Evolutionary conservation across 2,329 filamentous ascomycete species (phyloP).

Genomic region (Neurospora crassa): DNA sequence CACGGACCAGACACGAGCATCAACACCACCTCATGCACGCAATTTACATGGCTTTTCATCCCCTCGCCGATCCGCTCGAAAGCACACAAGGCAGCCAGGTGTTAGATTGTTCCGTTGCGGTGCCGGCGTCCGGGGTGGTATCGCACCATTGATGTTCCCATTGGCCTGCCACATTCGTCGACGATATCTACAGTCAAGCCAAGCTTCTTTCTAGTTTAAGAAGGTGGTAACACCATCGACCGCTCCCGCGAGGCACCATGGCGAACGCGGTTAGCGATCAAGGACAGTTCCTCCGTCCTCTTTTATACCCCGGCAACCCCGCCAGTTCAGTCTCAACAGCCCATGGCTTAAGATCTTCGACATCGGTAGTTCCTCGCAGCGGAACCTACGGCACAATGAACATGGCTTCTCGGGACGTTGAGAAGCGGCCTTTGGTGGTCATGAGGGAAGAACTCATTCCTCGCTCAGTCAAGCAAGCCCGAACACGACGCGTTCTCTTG

Average conservation of each 20-base stretch:
- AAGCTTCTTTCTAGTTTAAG: background rate
- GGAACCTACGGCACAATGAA: background rate
- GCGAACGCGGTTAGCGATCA: background rate
- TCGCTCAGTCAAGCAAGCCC: background rate
- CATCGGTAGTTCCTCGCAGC: background rate
- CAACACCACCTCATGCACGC: background rate
- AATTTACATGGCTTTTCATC: background rate
- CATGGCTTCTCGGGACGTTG: conserved; percentile 6
- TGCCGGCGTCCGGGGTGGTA: background rate
- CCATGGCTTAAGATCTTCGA: background rate
- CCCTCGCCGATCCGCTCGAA: background rate
- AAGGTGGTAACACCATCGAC: background rate
- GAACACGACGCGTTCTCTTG: background rate
- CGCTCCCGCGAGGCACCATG: background rate
- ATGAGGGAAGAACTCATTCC: background rate
- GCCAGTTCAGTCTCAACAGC: background rate
- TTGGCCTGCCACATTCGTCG: background rate
- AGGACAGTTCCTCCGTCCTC: background rate
- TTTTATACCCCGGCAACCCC: background rate
- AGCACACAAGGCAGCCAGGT: too few relatives aligned
- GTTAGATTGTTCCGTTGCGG: background rate
- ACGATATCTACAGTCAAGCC: background rate
- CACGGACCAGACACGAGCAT: background rate
- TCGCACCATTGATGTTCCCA: background rate
- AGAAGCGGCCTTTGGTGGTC: conserved; percentile 6